A percentile compares a stretch with the other conserved stretches of the same genome.
Evolutionary conservation across 345 rosid species (phyloP).

Genomic region (Cardamine chenopodiifolia): DNA sequence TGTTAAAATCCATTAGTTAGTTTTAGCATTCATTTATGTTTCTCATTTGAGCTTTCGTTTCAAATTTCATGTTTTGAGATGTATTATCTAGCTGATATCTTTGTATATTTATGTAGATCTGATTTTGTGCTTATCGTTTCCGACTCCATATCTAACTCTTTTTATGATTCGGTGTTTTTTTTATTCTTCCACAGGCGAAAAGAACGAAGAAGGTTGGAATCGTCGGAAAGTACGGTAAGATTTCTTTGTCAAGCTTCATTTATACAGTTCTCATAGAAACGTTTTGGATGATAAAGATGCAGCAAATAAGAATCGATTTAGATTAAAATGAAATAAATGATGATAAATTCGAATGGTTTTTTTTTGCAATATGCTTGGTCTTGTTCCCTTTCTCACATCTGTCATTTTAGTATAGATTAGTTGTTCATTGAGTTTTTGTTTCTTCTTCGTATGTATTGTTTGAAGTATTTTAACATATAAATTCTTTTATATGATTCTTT

Average conservation of each 20-base stretch:
- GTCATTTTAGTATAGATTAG: background rate
- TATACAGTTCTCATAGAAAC: background rate
- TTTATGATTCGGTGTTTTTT: background rate
- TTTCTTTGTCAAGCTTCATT: background rate
- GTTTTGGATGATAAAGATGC: background rate
- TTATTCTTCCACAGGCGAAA: slow-evolving; percentile 51
- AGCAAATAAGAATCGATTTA: background rate
- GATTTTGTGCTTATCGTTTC: background rate
- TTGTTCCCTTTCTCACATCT: background rate
- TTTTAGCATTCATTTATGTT: background rate
- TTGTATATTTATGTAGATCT: background rate
- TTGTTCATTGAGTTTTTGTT: background rate
- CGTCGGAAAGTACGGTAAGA: slow-evolving; percentile 71
- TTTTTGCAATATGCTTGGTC: background rate
- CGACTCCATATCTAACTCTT: background rate
- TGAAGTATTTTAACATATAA: background rate
- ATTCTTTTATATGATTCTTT: background rate
- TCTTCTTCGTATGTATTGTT: background rate
- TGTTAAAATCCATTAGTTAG: background rate
- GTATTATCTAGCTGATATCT: background rate
- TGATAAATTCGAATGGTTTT: background rate
- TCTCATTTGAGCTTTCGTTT: background rate
- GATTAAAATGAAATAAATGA: background rate
- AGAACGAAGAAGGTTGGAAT: slow-evolving; percentile 85
- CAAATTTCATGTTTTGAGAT: background rate